Conservation (phyloP, 176 grass and related monocot genomes). For the Zizania latifolia region DNA sequence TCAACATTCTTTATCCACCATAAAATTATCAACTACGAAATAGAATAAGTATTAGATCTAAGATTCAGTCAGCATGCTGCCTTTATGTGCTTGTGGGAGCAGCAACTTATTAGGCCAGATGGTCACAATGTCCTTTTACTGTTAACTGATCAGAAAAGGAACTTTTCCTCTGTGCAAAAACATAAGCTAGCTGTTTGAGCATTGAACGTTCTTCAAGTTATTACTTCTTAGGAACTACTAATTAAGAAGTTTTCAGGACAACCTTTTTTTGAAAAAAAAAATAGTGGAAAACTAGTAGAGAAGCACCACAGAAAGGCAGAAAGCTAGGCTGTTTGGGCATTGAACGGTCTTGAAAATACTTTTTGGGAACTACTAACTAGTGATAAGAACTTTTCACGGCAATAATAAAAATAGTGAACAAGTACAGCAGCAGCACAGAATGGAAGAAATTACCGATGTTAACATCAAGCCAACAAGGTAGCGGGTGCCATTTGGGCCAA, state of each 20-base stretch:
- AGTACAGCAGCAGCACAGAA: background rate
- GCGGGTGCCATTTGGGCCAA: conserved; percentile 57
- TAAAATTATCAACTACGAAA: background rate
- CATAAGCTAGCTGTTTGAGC: background rate
- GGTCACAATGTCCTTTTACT: background rate
- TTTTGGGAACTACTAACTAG: background rate
- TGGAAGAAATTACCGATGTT: conserved; percentile 45
- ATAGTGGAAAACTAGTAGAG: background rate
- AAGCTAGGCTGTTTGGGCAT: background rate
- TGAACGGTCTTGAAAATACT: background rate
- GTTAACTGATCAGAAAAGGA: background rate
- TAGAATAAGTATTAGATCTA: background rate
- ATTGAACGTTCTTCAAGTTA: background rate
- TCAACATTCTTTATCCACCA: background rate
- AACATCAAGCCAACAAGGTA: conserved; percentile 63
- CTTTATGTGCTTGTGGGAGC: conserved; percentile 2
- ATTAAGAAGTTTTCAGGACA: background rate
- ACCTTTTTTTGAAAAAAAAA: background rate
- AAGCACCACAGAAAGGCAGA: background rate
- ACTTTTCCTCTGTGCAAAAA: background rate
- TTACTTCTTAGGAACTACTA: background rate
- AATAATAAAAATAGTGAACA: background rate
- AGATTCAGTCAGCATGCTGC: background rate
- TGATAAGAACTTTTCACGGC: background rate
- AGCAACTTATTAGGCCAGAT: background rate